phyloP scores from a whole-genome alignment of 176 grass and related monocot species.

The Juncus inflexus region DNA sequence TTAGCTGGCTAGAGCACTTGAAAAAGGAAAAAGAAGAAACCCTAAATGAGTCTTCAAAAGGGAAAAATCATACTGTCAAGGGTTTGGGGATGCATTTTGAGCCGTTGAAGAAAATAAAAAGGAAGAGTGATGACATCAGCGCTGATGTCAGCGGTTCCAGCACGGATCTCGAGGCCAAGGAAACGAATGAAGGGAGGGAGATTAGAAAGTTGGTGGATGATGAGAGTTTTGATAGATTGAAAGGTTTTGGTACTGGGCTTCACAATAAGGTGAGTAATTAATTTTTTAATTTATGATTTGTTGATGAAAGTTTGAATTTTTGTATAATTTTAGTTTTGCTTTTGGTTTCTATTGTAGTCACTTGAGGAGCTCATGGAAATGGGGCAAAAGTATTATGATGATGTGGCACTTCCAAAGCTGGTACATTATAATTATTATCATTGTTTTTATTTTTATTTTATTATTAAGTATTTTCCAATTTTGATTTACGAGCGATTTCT shows the following conservation, averaged over 20 bases:
- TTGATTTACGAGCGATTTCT: too few species aligned
- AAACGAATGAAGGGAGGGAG: constrained; percentile 41
- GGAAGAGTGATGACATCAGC: constrained; percentile 41
- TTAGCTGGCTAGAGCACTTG: constrained; percentile 72
- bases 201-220: constrained; percentile 58
- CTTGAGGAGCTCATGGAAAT: constrained; percentile 78
- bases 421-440: constrained; percentile 38
- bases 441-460: constrained; percentile 22
- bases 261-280: constrained; percentile 63
- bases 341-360: constrained; percentile 36
- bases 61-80: constrained; percentile 51
- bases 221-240: constrained; percentile 56
- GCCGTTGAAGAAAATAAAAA: constrained; percentile 78
- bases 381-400: constrained; percentile 85
- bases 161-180: constrained; percentile 41
- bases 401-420: constrained; percentile 92
- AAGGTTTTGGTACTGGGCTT: constrained; percentile 60
- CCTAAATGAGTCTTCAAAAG: constrained; percentile 31
- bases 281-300: constrained; percentile 15
- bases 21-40: constrained; percentile 90
- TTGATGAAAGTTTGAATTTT: too few species aligned
- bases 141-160: constrained; percentile 1
- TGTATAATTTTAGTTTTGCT: neutral
- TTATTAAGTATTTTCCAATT: constrained; percentile 2
- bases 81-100: constrained; percentile 93